A percentile compares a stretch with the other conserved stretches of the same genome.
Conservation (phyloP, 164 flowering plant genomes). For the Aristolochia contorta region DNA sequence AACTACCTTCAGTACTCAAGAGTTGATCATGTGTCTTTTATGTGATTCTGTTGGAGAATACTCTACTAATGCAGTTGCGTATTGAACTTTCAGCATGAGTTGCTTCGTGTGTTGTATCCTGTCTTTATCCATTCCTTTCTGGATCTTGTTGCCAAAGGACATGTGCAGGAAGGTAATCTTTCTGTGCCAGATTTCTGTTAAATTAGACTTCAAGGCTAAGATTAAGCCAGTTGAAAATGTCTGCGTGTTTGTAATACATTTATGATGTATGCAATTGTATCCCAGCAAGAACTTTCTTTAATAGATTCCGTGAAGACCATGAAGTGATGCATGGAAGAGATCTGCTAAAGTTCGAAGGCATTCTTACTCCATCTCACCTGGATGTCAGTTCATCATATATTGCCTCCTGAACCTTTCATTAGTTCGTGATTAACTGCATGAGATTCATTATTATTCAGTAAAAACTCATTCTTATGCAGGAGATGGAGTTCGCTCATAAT, state of each 20-base stretch:
- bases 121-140: slow-evolving; percentile 91
- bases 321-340: slow-evolving; percentile 78
- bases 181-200: slow-evolving; percentile 1
- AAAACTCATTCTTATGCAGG: slow-evolving; percentile 28
- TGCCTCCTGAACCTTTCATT: no score
- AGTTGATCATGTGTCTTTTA: not conserved
- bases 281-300: slow-evolving; percentile 78
- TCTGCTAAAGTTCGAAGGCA: slow-evolving; percentile 92
- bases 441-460: no score
- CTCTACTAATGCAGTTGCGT: not conserved
- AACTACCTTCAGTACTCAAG: no score
- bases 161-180: slow-evolving; percentile 73
- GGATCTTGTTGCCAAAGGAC: slow-evolving; percentile 90
- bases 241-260: slow-evolving; percentile 1
- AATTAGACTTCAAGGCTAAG: not conserved
- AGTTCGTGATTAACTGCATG: no score
- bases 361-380: slow-evolving; percentile 86
- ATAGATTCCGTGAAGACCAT: slow-evolving; percentile 87
- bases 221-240: not conserved
- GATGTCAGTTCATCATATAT: slow-evolving; percentile 39
- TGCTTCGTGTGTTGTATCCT: slow-evolving; percentile 90
- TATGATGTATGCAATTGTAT: slow-evolving; percentile 7
- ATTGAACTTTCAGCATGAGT: slow-evolving; percentile 63
- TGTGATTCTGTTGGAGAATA: not conserved
- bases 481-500: slow-evolving; percentile 94